Base-by-base conservation (phyloP, 805 yeast genomes). In the Monosporozyma servazzii region DNA sequence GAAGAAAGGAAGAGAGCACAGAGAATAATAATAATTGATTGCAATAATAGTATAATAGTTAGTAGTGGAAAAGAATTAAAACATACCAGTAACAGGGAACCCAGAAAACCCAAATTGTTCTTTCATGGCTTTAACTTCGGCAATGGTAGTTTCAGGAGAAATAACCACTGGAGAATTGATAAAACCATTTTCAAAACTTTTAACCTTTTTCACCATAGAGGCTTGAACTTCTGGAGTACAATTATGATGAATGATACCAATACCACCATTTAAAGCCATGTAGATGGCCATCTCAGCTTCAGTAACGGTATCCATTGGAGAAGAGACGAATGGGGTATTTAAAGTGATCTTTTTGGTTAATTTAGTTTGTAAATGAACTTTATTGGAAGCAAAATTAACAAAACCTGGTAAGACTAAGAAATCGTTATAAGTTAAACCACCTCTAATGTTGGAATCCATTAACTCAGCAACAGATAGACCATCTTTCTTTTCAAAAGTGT, bases 231-330 rank as follows among this genome's bases (percentile, higher is more conserved):
- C 98, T 53, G 95, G 79, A 53, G 96, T 70, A 76, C 96, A 90
- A 79, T 93, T 93, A 78, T 93, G 97, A 73, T 93, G 99, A 64
- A 93, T 83, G 67, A 93, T 87, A 81, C 99, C 99, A 71, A 93
- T 88, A 74, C 99, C 99, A 71, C 99, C 99, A 63, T 90, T 80
- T 60, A 93, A 80, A 60, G 99, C 97, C 97, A 93, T 90, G 75
- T 89, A 83, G 63, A 93, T 91, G 58, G 99, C 99, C 99, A 93
- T 93, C 54, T 84, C 87, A 56, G 89, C 75, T 78, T 93, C 99
- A 53, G 99, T 93, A 59, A 93, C 99, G 48, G 99, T 93, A 75
- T 93, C 99, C 99, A 93, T 93, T 62, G 99, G 99, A 64, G 98
- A 88, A 20, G 98, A 91, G 54, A 93, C 91, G 60, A 93, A 88